Evolutionary conservation across 805 yeast genomes (phyloP), one percentile per base, ranked within the genome.

Genomic region (Lipomyces spencermartinsiae): DNA sequence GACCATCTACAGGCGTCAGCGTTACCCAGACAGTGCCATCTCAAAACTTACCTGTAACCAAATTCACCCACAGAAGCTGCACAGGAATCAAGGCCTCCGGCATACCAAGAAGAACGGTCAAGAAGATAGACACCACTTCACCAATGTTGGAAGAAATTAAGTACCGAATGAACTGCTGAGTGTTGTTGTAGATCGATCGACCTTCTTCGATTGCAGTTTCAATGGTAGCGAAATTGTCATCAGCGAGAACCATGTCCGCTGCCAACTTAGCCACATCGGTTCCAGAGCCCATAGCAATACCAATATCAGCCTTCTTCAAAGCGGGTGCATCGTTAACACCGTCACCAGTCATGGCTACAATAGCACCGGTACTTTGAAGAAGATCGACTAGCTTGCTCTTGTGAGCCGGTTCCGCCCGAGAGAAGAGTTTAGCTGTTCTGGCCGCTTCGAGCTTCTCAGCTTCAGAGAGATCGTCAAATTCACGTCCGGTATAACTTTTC

Each of bases 291-390:
- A 86, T 86, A 12, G 88, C 85, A 72, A 86, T 83, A 64, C 89
- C 89, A 65, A 86, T 86, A 74, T 86, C 89, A 4, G 89, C 89
- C 66, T 83, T 83, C 75, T 85, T 86, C 73, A 86, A 78, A 4
- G 89, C 87, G 7, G 89, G 89, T 0, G 89, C 87, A 75, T 86
- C 89, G 75, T 86, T 86, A 49, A 86, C 89, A 68, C 89, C 89
- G 75, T 86, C 89, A 57, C 88, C 88, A 9, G 87, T 84, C 90
- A 86, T 86, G 25, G 88, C 90, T 60, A 86, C 88, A 73, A 84
- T 82, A 67, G 85, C 86, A 16, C 86, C 84, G 16, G 78, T 71
- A 58, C 78, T 75, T 65, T 82, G 84, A 53, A 80, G 71, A 16
- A 83, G 83, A 58, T 84, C 86, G 60, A 85, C 86, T 77, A 85